Percentiles rank a stretch among this genome's conserved stretches.
These are phyloP conservation scores for Plasmopara muralis DNA, from an alignment of 352 stramenopile genomes.

Conservation along the genomic window DNA sequence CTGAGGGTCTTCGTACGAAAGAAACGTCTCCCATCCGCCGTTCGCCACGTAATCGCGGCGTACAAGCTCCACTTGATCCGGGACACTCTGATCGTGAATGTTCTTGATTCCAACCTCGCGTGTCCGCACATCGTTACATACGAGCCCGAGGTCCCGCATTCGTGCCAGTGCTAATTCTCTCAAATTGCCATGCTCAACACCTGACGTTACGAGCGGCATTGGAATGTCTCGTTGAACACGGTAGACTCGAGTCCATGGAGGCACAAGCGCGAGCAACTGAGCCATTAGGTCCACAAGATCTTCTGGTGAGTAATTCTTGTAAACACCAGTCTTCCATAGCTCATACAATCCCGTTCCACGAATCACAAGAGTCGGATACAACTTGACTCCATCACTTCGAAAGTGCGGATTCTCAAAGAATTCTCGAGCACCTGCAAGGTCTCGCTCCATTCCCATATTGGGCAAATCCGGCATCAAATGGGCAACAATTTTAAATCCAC, in stretches of 20 bases:
- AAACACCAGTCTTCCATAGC: conserved; percentile 95
- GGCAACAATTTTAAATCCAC: conserved; percentile 96
- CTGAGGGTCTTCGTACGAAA: conserved; percentile 94
- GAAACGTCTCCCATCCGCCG: conserved; percentile 95
- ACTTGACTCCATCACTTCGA: conserved; percentile 93
- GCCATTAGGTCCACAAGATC: conserved; percentile 90
- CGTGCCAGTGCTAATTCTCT: conserved; percentile 88
- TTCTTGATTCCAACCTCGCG: conserved; percentile 96
- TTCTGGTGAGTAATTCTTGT: conserved; percentile 82
- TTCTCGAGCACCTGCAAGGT: conserved; percentile 93
- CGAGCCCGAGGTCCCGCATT: conserved; percentile 89
- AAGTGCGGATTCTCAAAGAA: conserved; percentile 96
- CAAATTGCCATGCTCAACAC: conserved; percentile 95
- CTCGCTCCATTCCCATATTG: conserved; percentile 95
- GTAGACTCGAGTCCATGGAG: conserved; percentile 94
- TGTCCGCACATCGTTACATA: conserved; percentile 93
- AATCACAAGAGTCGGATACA: conserved; percentile 97
- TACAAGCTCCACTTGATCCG: conserved; percentile 95
- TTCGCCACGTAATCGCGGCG: conserved; percentile 94
- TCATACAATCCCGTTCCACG: conserved; percentile 95
- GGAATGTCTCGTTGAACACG: conserved; percentile 96
- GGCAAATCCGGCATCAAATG: conserved; percentile 98
- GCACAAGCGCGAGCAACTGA: conserved; percentile 90
- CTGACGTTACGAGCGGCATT: conserved; percentile 95
- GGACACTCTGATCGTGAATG: conserved; percentile 91